These are phyloP conservation scores for Udeniomyces megalosporus DNA, from an alignment of 768 basidiomycete species.

Conservation along the genomic window DNA sequence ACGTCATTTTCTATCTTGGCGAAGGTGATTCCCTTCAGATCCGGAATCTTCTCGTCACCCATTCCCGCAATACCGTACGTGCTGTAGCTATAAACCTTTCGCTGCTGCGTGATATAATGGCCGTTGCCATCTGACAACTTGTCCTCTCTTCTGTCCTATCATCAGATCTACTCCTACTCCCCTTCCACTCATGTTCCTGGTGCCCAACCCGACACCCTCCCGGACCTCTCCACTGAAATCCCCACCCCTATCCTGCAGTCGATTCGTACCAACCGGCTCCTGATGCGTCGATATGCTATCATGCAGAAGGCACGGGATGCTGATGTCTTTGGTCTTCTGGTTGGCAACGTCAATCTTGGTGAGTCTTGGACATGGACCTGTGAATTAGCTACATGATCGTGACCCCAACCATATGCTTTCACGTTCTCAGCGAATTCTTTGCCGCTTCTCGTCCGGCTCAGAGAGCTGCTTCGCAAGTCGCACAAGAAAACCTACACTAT, in stretches of 20 bases:
- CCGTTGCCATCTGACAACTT: neutral
- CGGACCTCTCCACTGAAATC: conserved; percentile 27
- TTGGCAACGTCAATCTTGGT: conserved; percentile 86
- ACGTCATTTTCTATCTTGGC: conserved; percentile 49
- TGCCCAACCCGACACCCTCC: neutral
- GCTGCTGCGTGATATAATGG: neutral
- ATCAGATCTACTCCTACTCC: conserved; percentile 64
- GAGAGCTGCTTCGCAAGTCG: conserved; percentile 44
- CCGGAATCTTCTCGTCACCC: conserved; percentile 72
- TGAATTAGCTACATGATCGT: neutral
- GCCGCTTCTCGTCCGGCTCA: conserved; percentile 67
- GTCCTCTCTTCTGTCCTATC: neutral
- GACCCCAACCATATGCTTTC: neutral
- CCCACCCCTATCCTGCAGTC: conserved; percentile 38
- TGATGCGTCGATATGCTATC: conserved; percentile 76
- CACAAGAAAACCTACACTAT: conserved; percentile 89
- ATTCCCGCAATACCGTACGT: conserved; percentile 47
- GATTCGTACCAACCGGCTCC: conserved; percentile 52
- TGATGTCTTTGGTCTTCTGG: conserved; percentile 86
- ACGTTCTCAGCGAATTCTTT: conserved; percentile 53
- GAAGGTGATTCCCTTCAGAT: conserved; percentile 53
- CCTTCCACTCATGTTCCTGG: conserved; percentile 32
- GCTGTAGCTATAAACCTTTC: neutral
- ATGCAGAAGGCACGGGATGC: conserved; percentile 80
- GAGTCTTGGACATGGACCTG: conserved; percentile 19